phyloP scores from a whole-genome alignment of 2,329 filamentous ascomycete species.

The Ceratocystis destructans region DNA sequence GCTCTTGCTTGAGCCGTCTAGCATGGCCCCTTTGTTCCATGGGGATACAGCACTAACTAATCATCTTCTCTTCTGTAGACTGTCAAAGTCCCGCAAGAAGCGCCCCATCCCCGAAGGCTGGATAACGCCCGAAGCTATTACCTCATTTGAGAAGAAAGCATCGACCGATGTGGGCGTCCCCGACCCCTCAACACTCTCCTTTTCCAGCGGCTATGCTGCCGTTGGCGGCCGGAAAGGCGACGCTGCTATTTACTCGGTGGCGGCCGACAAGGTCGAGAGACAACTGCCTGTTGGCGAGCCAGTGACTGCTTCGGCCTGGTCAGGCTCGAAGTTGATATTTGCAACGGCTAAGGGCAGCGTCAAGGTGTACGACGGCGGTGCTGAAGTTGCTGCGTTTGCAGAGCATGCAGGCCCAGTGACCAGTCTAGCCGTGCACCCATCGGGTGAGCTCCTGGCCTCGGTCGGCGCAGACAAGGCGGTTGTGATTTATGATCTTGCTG shows the following conservation, averaged over 20 bases:
- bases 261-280: slow-evolving; percentile 52
- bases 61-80: slow-evolving; percentile 32
- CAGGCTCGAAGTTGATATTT: slow-evolving; percentile 53
- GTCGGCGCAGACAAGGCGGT: slow-evolving; percentile 87
- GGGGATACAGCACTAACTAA: background rate
- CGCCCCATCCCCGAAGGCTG: slow-evolving; percentile 73
- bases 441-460: slow-evolving; percentile 69
- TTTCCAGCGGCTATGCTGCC: slow-evolving; percentile 51
- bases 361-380: slow-evolving; percentile 63
- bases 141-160: slow-evolving; percentile 32
- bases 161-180: slow-evolving; percentile 36
- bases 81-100: slow-evolving; percentile 82
- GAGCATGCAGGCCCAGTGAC: slow-evolving; percentile 74
- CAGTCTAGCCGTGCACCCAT: slow-evolving; percentile 67
- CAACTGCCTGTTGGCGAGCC: slow-evolving; percentile 53
- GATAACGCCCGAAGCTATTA: slow-evolving; percentile 61
- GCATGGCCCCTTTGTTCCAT: too few relatives aligned
- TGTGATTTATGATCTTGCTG: slow-evolving; percentile 68
- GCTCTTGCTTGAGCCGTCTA: too few relatives aligned
- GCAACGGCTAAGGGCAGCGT: slow-evolving; percentile 63
- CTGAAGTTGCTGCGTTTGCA: slow-evolving; percentile 54
- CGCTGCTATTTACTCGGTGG: slow-evolving; percentile 61
- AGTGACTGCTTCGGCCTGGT: slow-evolving; percentile 53
- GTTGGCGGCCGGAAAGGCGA: slow-evolving; percentile 63
- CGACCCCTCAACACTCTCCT: slow-evolving; percentile 36